Evolutionary conservation across 345 rosid species (phyloP).

Genomic region (Cardamine occulta): DNA sequence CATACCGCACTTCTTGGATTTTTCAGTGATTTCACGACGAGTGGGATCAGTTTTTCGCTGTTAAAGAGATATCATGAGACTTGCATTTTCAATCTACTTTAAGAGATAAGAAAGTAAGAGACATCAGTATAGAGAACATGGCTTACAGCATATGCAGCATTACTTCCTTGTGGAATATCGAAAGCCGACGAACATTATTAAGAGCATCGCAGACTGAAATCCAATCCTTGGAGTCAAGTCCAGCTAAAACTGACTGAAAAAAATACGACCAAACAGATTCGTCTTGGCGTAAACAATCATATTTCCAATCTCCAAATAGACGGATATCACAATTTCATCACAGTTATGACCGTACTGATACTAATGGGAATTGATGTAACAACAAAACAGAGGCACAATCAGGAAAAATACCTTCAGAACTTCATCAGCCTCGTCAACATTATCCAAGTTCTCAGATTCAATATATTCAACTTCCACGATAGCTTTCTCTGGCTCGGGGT

Average conservation of each 20-base stretch:
- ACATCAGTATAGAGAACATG: neutral
- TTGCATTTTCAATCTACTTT: slow-evolving; percentile 5
- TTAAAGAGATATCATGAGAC: slow-evolving; percentile 25
- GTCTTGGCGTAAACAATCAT: slow-evolving; percentile 21
- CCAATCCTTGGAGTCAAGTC: slow-evolving; percentile 93
- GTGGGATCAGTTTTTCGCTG: slow-evolving; percentile 75
- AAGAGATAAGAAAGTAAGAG: slow-evolving; percentile 2
- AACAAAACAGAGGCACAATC: slow-evolving; percentile 6
- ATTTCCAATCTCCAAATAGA: neutral
- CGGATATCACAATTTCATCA: neutral
- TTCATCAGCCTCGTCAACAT: slow-evolving; percentile 71
- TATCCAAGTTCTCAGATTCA: slow-evolving; percentile 74
- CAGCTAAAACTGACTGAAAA: slow-evolving; percentile 64
- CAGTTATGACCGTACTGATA: neutral
- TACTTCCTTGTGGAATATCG: slow-evolving; percentile 75
- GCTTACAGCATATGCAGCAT: slow-evolving; percentile 76
- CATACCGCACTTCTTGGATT: slow-evolving; percentile 98
- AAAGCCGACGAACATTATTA: slow-evolving; percentile 75
- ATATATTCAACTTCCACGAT: slow-evolving; percentile 75
- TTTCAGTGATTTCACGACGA: slow-evolving; percentile 85
- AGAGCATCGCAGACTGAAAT: slow-evolving; percentile 77
- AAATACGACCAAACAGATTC: slow-evolving; percentile 21
- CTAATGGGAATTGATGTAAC: neutral
- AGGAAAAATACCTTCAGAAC: slow-evolving; percentile 58
- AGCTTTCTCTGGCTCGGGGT: slow-evolving; percentile 52